Conservation (phyloP, 345 rosid species). For the Euphorbia tirucalli region DNA sequence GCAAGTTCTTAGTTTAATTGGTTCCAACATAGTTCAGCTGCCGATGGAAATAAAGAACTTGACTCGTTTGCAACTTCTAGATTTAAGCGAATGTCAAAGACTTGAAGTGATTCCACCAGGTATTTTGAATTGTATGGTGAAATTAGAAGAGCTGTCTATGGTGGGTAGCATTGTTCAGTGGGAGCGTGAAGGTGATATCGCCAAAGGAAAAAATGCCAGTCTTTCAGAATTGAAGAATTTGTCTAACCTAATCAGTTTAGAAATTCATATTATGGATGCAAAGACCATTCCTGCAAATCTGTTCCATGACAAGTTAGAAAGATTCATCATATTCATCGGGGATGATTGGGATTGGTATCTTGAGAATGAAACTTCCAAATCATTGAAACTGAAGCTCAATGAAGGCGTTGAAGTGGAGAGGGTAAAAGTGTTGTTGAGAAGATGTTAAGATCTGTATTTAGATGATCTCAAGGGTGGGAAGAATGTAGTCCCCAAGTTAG, state of each 20-base stretch:
- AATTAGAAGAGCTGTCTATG: constrained; percentile 26
- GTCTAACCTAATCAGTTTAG: background rate
- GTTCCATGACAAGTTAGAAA: background rate
- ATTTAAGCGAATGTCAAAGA: constrained; percentile 12
- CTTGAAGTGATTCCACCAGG: constrained; percentile 20
- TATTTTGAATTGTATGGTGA: constrained; percentile 9
- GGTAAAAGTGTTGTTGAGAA: background rate
- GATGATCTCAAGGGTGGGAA: constrained; percentile 5
- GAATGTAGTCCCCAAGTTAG: background rate
- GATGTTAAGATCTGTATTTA: background rate
- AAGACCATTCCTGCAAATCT: constrained; percentile 6
- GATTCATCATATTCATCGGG: constrained; percentile 19
- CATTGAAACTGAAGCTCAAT: constrained; percentile 17
- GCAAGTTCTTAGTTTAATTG: constrained; percentile 12
- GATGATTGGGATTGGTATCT: constrained; percentile 9
- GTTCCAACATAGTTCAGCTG: constrained; percentile 10
- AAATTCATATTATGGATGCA: constrained; percentile 10
- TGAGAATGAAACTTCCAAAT: background rate
- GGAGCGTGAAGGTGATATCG: constrained; percentile 9
- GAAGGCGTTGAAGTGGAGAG: background rate
- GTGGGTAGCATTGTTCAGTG: constrained; percentile 15
- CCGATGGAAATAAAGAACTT: constrained; percentile 17
- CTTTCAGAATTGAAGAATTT: constrained; percentile 16
- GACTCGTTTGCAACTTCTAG: constrained; percentile 15
- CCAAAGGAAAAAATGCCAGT: constrained; percentile 2